Evolutionary conservation across 202 grass and related monocot genomes (phyloP).

Genomic region (Carex arenaria): DNA sequence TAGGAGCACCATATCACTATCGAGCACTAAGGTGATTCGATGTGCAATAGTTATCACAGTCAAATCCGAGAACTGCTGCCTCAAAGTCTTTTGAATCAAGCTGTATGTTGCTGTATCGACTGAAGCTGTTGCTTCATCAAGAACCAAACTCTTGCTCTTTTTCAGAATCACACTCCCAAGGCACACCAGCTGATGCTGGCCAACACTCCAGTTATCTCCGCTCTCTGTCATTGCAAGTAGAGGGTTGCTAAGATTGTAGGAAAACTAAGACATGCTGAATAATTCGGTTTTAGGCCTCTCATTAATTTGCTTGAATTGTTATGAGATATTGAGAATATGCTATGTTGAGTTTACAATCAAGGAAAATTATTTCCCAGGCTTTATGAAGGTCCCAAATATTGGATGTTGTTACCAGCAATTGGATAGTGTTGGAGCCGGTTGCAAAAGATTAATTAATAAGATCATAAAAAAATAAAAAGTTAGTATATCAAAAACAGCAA

Average conservation of each 20-base stretch:
- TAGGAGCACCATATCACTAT: too few species aligned
- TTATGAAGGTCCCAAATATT: not conserved
- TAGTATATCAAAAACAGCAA: not conserved
- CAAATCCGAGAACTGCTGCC: too few species aligned
- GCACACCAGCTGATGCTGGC: constrained; percentile 85
- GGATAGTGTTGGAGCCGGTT: not conserved
- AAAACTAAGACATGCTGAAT: not conserved
- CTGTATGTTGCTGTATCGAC: too few species aligned
- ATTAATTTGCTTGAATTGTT: not conserved
- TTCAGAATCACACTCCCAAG: constrained; percentile 79
- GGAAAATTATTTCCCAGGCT: not conserved
- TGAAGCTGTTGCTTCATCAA: too few species aligned
- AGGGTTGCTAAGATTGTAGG: not conserved
- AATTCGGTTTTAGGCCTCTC: not conserved
- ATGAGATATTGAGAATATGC: not conserved
- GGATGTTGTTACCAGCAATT: not conserved
- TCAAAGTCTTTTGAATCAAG: too few species aligned
- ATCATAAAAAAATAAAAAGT: not conserved
- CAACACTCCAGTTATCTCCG: constrained; percentile 97
- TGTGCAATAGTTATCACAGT: too few species aligned
- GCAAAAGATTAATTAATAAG: not conserved
- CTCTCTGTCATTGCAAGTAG: constrained; percentile 66
- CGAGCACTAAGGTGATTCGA: too few species aligned
- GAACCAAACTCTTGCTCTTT: constrained; percentile 41
- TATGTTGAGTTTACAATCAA: not conserved